These are phyloP conservation scores for Castanea sativa DNA, from an alignment of 306 rosid species.

Conservation along the genomic window DNA sequence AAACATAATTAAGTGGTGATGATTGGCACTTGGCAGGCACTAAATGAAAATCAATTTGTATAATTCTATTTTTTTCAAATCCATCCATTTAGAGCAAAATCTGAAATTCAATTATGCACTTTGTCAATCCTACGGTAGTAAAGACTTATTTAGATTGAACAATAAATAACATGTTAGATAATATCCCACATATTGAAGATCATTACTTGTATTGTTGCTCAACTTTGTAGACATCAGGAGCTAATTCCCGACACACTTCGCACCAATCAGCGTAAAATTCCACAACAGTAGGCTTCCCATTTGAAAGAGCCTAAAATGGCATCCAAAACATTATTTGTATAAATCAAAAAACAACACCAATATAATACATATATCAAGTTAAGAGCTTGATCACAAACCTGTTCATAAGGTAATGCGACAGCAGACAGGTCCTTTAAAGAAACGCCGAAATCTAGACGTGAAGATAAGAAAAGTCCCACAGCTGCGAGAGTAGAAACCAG, in stretches of 20 bases:
- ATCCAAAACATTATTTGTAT: slow-evolving; percentile 7
- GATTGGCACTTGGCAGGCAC: background rate
- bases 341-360: slow-evolving; percentile 8
- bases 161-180: background rate
- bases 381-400: slow-evolving; percentile 37
- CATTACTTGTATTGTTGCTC: slow-evolving; percentile 92
- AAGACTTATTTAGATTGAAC: background rate
- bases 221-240: slow-evolving; percentile 85
- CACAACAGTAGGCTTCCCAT: slow-evolving; percentile 95
- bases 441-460: slow-evolving; percentile 86
- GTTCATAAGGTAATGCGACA: slow-evolving; percentile 82
- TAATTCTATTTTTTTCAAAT: no score
- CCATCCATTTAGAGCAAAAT: background rate
- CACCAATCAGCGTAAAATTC: slow-evolving; percentile 99
- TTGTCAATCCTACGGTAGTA: background rate
- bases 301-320: slow-evolving; percentile 74
- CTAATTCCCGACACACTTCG: slow-evolving; percentile 94
- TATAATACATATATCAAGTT: background rate
- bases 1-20: background rate
- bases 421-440: slow-evolving; percentile 86
- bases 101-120: background rate
- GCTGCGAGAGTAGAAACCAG: slow-evolving; percentile 71
- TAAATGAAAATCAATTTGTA: background rate
- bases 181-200: background rate
- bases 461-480: slow-evolving; percentile 58